These are phyloP conservation scores for Obba rivulosa DNA, from an alignment of 768 basidiomycete genomes.

Conservation along the genomic window DNA sequence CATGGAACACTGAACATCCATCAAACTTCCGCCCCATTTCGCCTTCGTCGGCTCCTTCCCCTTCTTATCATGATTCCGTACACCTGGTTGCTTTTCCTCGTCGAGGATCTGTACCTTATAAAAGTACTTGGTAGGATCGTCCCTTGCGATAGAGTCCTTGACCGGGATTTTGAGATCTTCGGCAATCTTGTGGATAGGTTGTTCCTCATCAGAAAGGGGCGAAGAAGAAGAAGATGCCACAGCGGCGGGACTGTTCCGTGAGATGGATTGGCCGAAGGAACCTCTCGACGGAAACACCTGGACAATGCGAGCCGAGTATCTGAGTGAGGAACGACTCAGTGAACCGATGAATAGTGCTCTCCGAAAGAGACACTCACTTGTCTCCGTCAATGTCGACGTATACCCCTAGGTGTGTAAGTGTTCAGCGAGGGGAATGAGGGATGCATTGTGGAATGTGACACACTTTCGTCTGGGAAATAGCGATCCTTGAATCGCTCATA, in stretches of 20 bases:
- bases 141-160: conserved; percentile 64
- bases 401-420: conserved; percentile 61
- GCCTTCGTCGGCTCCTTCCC: conserved; percentile 44
- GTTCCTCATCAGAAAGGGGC: conserved; percentile 35
- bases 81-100: conserved; percentile 63
- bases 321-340: conserved; percentile 23
- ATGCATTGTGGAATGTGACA: conserved; percentile 24
- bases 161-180: conserved; percentile 72
- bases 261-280: neutral
- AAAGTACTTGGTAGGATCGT: conserved; percentile 78
- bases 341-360: conserved; percentile 14
- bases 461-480: conserved; percentile 88
- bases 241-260: conserved; percentile 10
- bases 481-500: conserved; percentile 96
- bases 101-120: conserved; percentile 83
- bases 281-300: conserved; percentile 62
- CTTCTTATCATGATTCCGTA: conserved; percentile 56
- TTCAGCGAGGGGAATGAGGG: too few species aligned
- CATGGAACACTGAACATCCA: conserved; percentile 75
- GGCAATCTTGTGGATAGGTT: conserved; percentile 58
- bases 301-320: conserved; percentile 79
- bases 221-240: conserved; percentile 32
- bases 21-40: conserved; percentile 68
- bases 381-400: conserved; percentile 83
- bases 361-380: conserved; percentile 50